Evolutionary conservation across 257 asterid species (phyloP).

Genomic region (Solanum commersonii): DNA sequence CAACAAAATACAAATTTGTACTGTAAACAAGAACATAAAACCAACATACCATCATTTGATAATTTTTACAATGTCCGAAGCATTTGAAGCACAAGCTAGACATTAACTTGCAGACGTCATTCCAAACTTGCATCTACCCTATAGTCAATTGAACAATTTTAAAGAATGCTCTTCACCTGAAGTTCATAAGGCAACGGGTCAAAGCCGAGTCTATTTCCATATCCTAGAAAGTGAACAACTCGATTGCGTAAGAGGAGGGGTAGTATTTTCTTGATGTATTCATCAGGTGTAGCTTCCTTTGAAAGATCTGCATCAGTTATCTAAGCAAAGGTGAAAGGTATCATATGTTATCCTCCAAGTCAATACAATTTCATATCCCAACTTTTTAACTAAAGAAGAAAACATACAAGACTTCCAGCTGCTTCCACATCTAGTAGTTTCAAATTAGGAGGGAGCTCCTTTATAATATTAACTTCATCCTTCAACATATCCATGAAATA

Average conservation of each 20-base stretch:
- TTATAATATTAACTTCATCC: slow-evolving; percentile 53
- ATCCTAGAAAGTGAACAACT: slow-evolving; percentile 89
- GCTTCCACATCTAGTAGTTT: slow-evolving; percentile 56
- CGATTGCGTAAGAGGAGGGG: slow-evolving; percentile 58
- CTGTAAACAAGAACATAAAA: neutral
- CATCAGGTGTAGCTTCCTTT: slow-evolving; percentile 81
- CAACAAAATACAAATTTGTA: slow-evolving; percentile 8
- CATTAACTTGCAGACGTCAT: neutral
- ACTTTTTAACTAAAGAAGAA: neutral
- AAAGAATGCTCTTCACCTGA: slow-evolving; percentile 38
- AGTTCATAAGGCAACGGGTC: slow-evolving; percentile 66
- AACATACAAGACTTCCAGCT: slow-evolving; percentile 71
- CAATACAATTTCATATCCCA: neutral
- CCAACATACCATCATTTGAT: neutral
- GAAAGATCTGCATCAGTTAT: slow-evolving; percentile 85
- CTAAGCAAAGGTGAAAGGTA: slow-evolving; percentile 27
- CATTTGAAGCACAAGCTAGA: neutral
- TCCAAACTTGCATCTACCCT: neutral
- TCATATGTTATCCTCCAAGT: neutral
- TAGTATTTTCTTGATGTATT: slow-evolving; percentile 48
- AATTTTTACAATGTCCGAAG: neutral
- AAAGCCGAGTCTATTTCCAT: slow-evolving; percentile 86
- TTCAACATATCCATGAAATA: slow-evolving; percentile 48
- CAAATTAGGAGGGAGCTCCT: slow-evolving; percentile 64
- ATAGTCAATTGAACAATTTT: neutral